Percentiles rank a stretch among this genome's conserved stretches.
Evolutionary conservation across 1,284 basidiomycete genomes (phyloP).

Genomic region (Ceratobasidium sp.): DNA sequence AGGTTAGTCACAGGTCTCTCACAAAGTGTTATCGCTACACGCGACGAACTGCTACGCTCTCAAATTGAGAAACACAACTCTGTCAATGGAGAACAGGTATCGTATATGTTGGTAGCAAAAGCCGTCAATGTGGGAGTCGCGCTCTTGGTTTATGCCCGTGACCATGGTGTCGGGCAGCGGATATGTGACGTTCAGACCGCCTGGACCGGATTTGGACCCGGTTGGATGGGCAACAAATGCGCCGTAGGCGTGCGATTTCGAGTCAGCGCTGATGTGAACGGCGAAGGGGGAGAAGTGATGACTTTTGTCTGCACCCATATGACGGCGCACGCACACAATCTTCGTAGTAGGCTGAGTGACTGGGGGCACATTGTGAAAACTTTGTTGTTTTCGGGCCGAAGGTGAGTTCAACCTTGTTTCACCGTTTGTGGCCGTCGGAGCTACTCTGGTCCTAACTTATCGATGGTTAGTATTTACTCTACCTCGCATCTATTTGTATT

Average conservation of each 20-base stretch:
- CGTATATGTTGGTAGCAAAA: constrained; percentile 78
- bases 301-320: constrained; percentile 84
- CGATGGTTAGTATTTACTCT: constrained; percentile 74
- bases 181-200: constrained; percentile 77
- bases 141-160: constrained; percentile 82
- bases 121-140: constrained; percentile 85
- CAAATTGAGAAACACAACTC: constrained; percentile 76
- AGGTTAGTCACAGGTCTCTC: constrained; percentile 72
- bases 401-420: constrained; percentile 59
- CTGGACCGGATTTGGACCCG: constrained; percentile 82
- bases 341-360: constrained; percentile 80
- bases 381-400: constrained; percentile 84
- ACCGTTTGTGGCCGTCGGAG: constrained; percentile 13
- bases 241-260: constrained; percentile 91
- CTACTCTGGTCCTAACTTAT: constrained; percentile 24
- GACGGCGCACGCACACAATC: constrained; percentile 81
- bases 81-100: constrained; percentile 67
- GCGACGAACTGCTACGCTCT: constrained; percentile 73
- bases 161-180: constrained; percentile 69
- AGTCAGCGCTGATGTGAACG: constrained; percentile 64
- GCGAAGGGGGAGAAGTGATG: constrained; percentile 78
- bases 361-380: constrained; percentile 74
- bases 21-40: constrained; percentile 70
- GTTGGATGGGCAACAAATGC: constrained; percentile 94
- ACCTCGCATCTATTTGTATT: constrained; percentile 89